Conservation (phyloP, 805 yeast genomes). For the Alloascoidea africana region DNA sequence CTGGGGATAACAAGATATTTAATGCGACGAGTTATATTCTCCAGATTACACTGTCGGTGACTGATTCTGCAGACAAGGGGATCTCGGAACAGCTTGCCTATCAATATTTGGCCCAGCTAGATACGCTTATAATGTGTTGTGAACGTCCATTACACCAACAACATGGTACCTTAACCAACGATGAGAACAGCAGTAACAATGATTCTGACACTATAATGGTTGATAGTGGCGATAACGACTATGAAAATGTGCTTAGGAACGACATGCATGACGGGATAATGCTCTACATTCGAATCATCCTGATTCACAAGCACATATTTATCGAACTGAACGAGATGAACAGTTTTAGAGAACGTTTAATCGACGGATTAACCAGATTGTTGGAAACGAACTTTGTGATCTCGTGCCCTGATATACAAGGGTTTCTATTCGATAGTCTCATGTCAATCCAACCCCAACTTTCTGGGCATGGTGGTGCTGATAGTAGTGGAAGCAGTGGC, state of each 20-base stretch:
- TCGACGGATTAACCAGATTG: background rate
- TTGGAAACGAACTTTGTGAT: background rate
- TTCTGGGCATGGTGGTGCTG: background rate
- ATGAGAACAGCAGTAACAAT: too few relatives aligned
- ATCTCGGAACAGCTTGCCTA: background rate
- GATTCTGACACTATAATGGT: too few relatives aligned
- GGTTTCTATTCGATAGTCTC: background rate
- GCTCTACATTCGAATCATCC: background rate
- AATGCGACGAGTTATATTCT: background rate
- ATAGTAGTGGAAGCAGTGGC: background rate
- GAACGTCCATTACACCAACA: too few relatives aligned
- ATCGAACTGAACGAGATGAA: background rate
- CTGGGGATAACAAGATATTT: conserved; percentile 2
- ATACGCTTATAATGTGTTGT: background rate
- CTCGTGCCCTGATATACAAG: background rate
- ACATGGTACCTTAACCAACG: too few relatives aligned
- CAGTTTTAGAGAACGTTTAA: background rate
- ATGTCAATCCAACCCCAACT: background rate
- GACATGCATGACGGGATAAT: background rate
- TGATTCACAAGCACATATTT: background rate
- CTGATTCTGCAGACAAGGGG: background rate
- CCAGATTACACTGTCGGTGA: background rate
- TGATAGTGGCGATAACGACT: background rate
- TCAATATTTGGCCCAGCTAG: background rate
- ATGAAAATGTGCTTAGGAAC: background rate